Evolutionary conservation across 2,329 filamentous ascomycete species (phyloP).

Genomic region (Pleurostoma richardsiae): DNA sequence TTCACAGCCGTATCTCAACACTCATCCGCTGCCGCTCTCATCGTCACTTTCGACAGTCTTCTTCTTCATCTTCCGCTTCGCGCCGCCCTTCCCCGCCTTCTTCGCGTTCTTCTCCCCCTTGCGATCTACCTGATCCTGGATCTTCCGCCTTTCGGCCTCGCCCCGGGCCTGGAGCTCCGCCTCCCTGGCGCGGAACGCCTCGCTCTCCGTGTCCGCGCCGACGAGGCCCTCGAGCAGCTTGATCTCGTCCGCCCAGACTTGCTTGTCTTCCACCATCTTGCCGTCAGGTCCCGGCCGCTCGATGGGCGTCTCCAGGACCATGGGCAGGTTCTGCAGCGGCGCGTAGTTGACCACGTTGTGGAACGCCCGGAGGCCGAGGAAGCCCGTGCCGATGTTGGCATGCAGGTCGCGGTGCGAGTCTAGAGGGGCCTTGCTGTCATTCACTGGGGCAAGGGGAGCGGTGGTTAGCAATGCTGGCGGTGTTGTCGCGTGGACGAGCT

Average conservation of each 20-base stretch:
- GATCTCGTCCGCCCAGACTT: slow-evolving; percentile 89
- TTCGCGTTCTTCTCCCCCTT: slow-evolving; percentile 59
- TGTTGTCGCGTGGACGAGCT: not conserved
- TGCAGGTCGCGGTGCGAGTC: slow-evolving; percentile 81
- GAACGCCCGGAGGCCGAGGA: slow-evolving; percentile 84
- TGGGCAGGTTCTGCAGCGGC: slow-evolving; percentile 71
- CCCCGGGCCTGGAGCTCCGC: slow-evolving; percentile 63
- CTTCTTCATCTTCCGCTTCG: slow-evolving; percentile 28
- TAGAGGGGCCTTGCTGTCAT: slow-evolving; percentile 91
- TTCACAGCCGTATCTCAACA: too few species aligned
- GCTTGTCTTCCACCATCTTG: slow-evolving; percentile 69
- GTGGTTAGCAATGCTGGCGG: not conserved
- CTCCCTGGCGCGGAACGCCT: slow-evolving; percentile 66
- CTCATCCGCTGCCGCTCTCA: slow-evolving; percentile 16
- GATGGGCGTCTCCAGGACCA: slow-evolving; percentile 96
- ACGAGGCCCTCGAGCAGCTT: slow-evolving; percentile 87
- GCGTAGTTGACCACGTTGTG: slow-evolving; percentile 84
- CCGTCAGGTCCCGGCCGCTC: slow-evolving; percentile 63
- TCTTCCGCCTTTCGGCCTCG: slow-evolving; percentile 63
- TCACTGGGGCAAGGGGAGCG: slow-evolving; percentile 48
- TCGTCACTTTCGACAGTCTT: slow-evolving; percentile 25
- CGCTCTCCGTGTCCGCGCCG: slow-evolving; percentile 72
- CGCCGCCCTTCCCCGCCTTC: slow-evolving; percentile 29
- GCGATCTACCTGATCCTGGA: slow-evolving; percentile 74
- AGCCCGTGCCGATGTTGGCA: slow-evolving; percentile 94